These are phyloP conservation scores for Apiospora rasikravindrae DNA, from an alignment of 2,329 filamentous ascomycete species.

Conservation along the genomic window DNA sequence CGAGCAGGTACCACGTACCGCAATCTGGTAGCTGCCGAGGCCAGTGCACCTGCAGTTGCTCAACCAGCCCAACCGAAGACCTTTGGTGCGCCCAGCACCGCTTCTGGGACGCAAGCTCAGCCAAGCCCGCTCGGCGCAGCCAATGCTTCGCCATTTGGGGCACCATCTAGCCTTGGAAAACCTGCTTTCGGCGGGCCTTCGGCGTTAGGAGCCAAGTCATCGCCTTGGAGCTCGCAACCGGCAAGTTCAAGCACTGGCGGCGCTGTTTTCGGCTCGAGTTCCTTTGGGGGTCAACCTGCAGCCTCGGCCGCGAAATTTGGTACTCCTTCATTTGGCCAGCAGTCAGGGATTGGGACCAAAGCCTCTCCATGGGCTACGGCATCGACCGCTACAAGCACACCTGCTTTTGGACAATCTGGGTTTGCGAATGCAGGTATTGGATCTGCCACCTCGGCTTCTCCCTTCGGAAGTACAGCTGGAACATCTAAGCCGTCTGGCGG, in stretches of 20 bases:
- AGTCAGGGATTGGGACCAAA: conserved; percentile 53
- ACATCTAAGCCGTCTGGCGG: conserved; percentile 27
- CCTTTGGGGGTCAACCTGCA: conserved; percentile 46
- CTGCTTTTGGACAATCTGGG: conserved; percentile 61
- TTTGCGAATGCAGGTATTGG: conserved; percentile 44
- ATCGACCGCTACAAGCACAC: conserved; percentile 40
- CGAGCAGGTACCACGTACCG: conserved; percentile 74
- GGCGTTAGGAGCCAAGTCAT: conserved; percentile 55
- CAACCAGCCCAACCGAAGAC: conserved; percentile 38
- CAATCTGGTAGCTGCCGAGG: conserved; percentile 62
- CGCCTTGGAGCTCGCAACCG: conserved; percentile 53
- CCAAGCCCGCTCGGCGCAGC: conserved; percentile 39
- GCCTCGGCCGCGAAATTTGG: conserved; percentile 54
- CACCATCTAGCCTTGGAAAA: conserved; percentile 40
- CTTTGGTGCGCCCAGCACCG: conserved; percentile 28
- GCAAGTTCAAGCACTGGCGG: conserved; percentile 40
- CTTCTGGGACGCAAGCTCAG: conserved; percentile 29
- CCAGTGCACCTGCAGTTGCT: conserved; percentile 38
- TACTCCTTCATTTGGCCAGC: conserved; percentile 55
- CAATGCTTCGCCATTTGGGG: conserved; percentile 47
- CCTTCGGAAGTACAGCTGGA: conserved; percentile 24
- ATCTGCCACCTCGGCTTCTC: conserved; percentile 28
- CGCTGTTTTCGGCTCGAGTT: conserved; percentile 50
- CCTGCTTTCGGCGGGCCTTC: conserved; percentile 55
- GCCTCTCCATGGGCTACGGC: conserved; percentile 59